Percentiles rank a stretch among this genome's conserved stretches.
These are phyloP conservation scores for Claviceps sp. DNA, from an alignment of 2,329 filamentous ascomycete species.

Conservation along the genomic window DNA sequence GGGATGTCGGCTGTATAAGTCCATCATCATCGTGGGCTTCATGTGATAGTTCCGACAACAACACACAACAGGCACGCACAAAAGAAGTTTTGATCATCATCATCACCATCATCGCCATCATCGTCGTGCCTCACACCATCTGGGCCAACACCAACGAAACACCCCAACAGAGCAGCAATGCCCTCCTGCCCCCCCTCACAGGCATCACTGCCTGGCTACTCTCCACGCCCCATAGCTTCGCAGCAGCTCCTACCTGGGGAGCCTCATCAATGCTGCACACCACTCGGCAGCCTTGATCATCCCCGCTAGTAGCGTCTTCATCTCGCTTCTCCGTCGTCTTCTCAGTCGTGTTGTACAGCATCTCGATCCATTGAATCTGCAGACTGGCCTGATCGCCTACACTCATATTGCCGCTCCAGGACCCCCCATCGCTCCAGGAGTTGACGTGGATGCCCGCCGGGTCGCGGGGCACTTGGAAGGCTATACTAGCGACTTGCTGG, in stretches of 20 bases:
- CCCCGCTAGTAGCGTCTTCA: neutral
- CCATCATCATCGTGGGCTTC: no score
- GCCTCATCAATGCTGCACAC: slow-evolving; percentile 23
- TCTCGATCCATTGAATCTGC: slow-evolving; percentile 50
- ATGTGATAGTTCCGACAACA: no score
- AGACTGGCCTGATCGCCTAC: slow-evolving; percentile 34
- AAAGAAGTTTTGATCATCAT: neutral
- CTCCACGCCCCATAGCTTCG: slow-evolving; percentile 13
- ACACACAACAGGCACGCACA: no score
- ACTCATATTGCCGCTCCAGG: slow-evolving; percentile 47
- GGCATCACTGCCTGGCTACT: neutral
- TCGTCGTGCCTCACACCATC: neutral
- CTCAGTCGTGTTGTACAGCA: slow-evolving; percentile 37
- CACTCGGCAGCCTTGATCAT: slow-evolving; percentile 11
- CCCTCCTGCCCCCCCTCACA: no score
- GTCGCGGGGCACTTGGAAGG: slow-evolving; percentile 41
- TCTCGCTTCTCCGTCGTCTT: neutral
- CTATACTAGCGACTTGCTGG: slow-evolving; percentile 34
- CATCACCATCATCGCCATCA: neutral
- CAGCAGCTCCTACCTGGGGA: slow-evolving; percentile 11
- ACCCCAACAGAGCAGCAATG: neutral
- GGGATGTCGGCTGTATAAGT: neutral
- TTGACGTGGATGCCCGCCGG: slow-evolving; percentile 42
- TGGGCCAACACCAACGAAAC: neutral
- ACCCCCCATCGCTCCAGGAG: slow-evolving; percentile 46